Base-by-base conservation (phyloP, 768 basidiomycete genomes). In the Tubosaeta sp. region DNA sequence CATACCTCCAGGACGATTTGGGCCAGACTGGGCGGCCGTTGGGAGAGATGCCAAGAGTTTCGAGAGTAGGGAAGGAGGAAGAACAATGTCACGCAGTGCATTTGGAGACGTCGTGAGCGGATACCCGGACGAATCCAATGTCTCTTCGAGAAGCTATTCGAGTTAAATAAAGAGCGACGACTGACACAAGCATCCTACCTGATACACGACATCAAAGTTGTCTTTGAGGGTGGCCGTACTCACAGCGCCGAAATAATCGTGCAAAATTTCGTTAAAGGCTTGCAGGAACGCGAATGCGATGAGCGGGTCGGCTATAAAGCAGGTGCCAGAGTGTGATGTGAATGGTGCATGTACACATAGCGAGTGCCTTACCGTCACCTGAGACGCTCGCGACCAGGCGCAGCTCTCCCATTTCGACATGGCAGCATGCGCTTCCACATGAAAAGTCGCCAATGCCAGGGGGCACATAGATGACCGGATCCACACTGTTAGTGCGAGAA, bases 201-300 rank as follows among this genome's bases (percentile, higher is more conserved):
- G 94, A 64, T 97, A 95, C 7, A 97, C 93, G 25, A 91, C 82
- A 63, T 97, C 95, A 68, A 97, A 95, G 67, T 95, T 91, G 54
- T 97, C 93, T 60, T 84, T 89, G 58, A 97, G 71, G 3, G 82
- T 85, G 6, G 81, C 78, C 25, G 88, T 82, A 31, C 87, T 90
- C 22, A 95, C 76, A n/a, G 83, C 80, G 1, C 91, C 93, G 58
- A 97, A 84, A 65, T 97, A 97, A 54, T 95, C 91, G 45, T 76
- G 74, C 42, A 97, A 71, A 43, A 95, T 86, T 46, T 90, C 85
- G 34, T 88, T 70, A 65, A 97, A 95, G 1, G 88, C 83, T 63
- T 90, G 83, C 27, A 97, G 67, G 65, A 95, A 97, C 1, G 92
- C 79, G 64, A 97, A 94, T 9, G 88, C 93, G 52, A 92, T 85